phyloP scores from a whole-genome alignment of 208 protist species.

The Leishmania turanica region DNA sequence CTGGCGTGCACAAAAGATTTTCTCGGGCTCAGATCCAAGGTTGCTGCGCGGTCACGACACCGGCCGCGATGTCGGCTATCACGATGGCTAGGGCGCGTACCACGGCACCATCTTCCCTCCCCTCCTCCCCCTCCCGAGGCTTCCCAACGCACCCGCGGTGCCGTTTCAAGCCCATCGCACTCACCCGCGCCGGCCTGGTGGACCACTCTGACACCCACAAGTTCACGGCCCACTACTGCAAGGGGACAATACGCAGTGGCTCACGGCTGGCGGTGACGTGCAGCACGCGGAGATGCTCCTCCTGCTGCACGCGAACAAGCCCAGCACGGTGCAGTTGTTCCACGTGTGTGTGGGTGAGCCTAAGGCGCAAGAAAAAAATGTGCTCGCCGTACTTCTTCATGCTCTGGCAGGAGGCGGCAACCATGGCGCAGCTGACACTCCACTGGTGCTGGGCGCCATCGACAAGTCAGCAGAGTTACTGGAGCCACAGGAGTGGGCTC shows the following conservation, averaged over 20 bases:
- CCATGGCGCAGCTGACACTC: too few species aligned
- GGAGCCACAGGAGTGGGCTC: too few species aligned
- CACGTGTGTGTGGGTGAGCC: too few species aligned
- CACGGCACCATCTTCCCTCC: constrained; percentile 29
- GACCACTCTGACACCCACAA: constrained; percentile 82
- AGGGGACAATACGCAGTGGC: constrained; percentile 90
- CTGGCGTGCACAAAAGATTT: constrained; percentile 24
- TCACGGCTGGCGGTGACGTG: constrained; percentile 91
- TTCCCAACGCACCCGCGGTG: constrained; percentile 1
- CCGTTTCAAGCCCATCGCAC: constrained; percentile 91
- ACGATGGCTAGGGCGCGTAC: neutral
- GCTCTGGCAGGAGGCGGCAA: too few species aligned
- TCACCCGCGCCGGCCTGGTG: constrained; percentile 71
- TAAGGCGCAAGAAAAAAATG: too few species aligned
- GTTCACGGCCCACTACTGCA: constrained; percentile 64
- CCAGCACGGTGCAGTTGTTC: too few species aligned
- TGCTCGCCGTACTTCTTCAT: too few species aligned
- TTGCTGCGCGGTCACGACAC: neutral
- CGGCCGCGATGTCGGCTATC: neutral
- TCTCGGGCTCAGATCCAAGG: neutral
- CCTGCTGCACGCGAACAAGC: too few species aligned
- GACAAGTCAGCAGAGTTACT: too few species aligned
- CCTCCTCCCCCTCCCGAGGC: neutral
- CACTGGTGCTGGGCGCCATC: too few species aligned
- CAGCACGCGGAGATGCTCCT: constrained; percentile 49